These are phyloP conservation scores for Microascus cirrosus DNA, from an alignment of 2,329 filamentous ascomycete genomes.

Conservation along the genomic window DNA sequence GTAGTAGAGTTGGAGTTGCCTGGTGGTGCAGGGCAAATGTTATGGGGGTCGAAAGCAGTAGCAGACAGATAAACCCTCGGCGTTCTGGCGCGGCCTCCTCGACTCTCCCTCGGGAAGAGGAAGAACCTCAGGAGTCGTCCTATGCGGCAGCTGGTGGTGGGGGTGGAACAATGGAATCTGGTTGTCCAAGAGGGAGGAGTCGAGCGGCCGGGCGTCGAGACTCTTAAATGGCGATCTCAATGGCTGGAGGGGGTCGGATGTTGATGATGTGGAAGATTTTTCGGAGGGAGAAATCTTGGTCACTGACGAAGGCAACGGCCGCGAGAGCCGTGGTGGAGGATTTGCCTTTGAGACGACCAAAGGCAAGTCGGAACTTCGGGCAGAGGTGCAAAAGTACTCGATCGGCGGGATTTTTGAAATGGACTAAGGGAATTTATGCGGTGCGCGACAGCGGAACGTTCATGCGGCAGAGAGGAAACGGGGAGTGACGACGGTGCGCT, in stretches of 20 bases:
- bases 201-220: constrained; percentile 38
- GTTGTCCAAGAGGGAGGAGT: constrained; percentile 31
- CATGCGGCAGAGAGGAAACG: not conserved
- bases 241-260: constrained; percentile 46
- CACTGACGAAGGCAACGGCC: constrained; percentile 51
- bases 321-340: constrained; percentile 47
- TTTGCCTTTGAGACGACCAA: constrained; percentile 59
- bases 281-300: constrained; percentile 59
- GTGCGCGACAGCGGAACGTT: not conserved
- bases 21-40: constrained; percentile 30
- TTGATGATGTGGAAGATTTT: constrained; percentile 58
- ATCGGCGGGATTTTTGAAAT: not conserved
- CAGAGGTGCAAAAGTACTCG: not conserved
- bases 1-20: not conserved
- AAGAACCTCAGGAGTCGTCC: constrained; percentile 96
- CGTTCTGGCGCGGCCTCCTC: constrained; percentile 93
- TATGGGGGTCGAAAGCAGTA: constrained; percentile 96
- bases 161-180: constrained; percentile 44
- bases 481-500: not conserved
- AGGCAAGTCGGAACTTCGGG: constrained; percentile 29
- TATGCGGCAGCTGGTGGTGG: constrained; percentile 97
- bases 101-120: constrained; percentile 99
- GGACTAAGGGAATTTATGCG: not conserved
- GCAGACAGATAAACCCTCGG: constrained; percentile 81
- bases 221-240: constrained; percentile 37